phyloP scores from a whole-genome alignment of 441 rosid species.

The Brassica hybrid region DNA sequence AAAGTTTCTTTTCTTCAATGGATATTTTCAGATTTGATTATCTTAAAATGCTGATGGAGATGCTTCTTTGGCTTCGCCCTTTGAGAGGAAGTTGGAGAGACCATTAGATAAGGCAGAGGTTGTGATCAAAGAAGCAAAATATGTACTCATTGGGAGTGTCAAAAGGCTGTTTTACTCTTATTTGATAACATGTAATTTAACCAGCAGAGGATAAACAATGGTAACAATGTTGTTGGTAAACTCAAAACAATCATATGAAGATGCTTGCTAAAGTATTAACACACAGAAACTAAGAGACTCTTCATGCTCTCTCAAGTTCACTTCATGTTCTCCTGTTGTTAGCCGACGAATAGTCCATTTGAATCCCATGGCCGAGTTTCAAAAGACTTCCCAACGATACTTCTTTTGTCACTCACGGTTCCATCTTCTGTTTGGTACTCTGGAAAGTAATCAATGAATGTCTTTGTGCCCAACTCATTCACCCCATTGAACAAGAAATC shows the following conservation, averaged over 20 bases:
- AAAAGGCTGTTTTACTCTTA: not conserved
- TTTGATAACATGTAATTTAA: not conserved
- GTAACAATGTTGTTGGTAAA: not conserved
- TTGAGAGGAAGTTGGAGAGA: constrained; percentile 24
- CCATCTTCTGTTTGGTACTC: constrained; percentile 74
- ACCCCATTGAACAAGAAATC: constrained; percentile 79
- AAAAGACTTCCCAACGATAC: constrained; percentile 74
- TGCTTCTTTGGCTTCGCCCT: constrained; percentile 1
- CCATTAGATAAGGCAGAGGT: constrained; percentile 35
- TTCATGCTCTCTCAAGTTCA: not conserved
- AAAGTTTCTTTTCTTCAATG: not conserved
- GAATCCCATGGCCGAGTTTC: constrained; percentile 81
- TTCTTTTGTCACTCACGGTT: constrained; percentile 62
- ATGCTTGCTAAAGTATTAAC: not conserved
- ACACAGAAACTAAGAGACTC: not conserved
- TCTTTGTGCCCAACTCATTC: constrained; percentile 66
- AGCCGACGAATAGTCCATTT: constrained; percentile 64
- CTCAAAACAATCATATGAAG: not conserved
- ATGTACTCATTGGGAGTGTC: not conserved
- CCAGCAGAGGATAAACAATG: not conserved
- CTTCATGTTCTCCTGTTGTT: not conserved
- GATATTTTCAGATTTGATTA: constrained; percentile 5
- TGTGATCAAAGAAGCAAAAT: constrained; percentile 20
- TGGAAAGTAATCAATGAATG: constrained; percentile 86
- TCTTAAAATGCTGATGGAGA: not conserved